phyloP scores from a whole-genome alignment of 352 stramenopile species.

The Phytophthora multivora region DNA sequence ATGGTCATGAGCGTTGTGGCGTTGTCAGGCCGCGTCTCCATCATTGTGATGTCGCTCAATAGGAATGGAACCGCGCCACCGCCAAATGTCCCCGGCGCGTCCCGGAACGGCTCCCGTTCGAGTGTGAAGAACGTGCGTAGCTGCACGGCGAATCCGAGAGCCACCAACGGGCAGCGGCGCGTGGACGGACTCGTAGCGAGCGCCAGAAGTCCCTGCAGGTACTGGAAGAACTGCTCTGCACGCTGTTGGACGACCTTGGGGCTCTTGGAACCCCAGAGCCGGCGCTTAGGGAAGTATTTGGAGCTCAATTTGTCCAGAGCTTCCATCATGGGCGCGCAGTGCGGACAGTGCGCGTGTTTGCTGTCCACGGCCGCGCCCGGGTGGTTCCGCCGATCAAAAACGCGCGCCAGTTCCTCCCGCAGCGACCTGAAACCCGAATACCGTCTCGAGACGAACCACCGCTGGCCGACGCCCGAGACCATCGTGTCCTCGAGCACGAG shows the following conservation, averaged over 20 bases:
- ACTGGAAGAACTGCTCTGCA: slow-evolving; percentile 58
- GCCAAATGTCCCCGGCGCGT: slow-evolving; percentile 40
- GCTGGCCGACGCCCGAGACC: slow-evolving; percentile 23
- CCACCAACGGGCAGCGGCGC: slow-evolving; percentile 62
- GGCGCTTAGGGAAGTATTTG: slow-evolving; percentile 57
- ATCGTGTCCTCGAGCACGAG: slow-evolving; percentile 46
- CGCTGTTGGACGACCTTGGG: slow-evolving; percentile 45
- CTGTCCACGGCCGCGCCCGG: slow-evolving; percentile 8
- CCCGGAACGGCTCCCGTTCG: slow-evolving; percentile 49
- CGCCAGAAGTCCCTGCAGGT: slow-evolving; percentile 58
- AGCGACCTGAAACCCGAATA: slow-evolving; percentile 74
- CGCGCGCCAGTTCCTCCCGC: slow-evolving; percentile 53
- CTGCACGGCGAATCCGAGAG: slow-evolving; percentile 54
- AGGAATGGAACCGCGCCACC: slow-evolving; percentile 48
- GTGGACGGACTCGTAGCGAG: slow-evolving; percentile 56
- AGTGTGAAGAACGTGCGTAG: slow-evolving; percentile 66
- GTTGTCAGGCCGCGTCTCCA: slow-evolving; percentile 32
- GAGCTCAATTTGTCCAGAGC: slow-evolving; percentile 49
- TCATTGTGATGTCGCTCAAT: slow-evolving; percentile 48
- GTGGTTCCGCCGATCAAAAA: slow-evolving; percentile 43
- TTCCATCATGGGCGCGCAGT: slow-evolving; percentile 56
- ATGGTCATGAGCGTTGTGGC: slow-evolving; percentile 64
- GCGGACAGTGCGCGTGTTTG: slow-evolving; percentile 54
- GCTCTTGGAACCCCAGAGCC: slow-evolving; percentile 63
- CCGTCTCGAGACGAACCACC: slow-evolving; percentile 69